Conservation (phyloP, 2,329 filamentous ascomycete species). For the Pseudogymnoascus sp. region DNA sequence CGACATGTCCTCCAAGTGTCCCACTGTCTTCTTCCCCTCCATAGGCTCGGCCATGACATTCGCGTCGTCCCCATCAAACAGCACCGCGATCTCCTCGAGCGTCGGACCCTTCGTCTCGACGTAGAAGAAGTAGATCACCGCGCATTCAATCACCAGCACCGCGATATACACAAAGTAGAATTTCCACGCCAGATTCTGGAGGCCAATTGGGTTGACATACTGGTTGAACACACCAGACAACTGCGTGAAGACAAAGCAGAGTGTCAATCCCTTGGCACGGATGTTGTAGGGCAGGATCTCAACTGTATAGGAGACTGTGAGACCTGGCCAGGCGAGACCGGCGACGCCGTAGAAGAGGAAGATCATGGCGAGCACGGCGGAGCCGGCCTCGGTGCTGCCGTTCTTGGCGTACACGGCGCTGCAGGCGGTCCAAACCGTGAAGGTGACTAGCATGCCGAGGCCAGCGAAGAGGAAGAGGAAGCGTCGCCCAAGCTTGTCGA, state of each 20-base stretch:
- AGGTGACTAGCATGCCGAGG: too few relatives aligned
- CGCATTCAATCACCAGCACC: slow-evolving; percentile 28
- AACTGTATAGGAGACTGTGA: slow-evolving; percentile 19
- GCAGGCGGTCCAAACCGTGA: not conserved
- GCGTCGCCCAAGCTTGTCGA: too few relatives aligned
- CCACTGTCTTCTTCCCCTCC: too few relatives aligned
- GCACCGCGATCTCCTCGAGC: slow-evolving; percentile 30
- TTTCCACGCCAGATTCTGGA: slow-evolving; percentile 21
- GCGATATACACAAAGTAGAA: slow-evolving; percentile 31
- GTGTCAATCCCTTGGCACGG: slow-evolving; percentile 19
- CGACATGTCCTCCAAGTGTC: too few relatives aligned
- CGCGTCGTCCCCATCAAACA: slow-evolving; percentile 29
- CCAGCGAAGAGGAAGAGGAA: too few relatives aligned
- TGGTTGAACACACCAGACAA: slow-evolving; percentile 19
- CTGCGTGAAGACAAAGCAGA: too few relatives aligned
- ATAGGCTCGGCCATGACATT: not conserved
- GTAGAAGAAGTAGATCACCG: slow-evolving; percentile 30
- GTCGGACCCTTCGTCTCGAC: slow-evolving; percentile 31
- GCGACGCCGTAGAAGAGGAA: slow-evolving; percentile 32
- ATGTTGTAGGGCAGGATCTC: slow-evolving; percentile 24
- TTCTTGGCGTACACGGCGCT: slow-evolving; percentile 18
- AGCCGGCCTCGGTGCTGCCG: slow-evolving; percentile 22
- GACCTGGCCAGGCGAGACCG: slow-evolving; percentile 25
- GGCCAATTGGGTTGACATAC: slow-evolving; percentile 23
- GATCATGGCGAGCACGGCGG: slow-evolving; percentile 33